phyloP scores from a whole-genome alignment of 2,329 filamentous ascomycete genomes.

The Talaromyces piceae region DNA sequence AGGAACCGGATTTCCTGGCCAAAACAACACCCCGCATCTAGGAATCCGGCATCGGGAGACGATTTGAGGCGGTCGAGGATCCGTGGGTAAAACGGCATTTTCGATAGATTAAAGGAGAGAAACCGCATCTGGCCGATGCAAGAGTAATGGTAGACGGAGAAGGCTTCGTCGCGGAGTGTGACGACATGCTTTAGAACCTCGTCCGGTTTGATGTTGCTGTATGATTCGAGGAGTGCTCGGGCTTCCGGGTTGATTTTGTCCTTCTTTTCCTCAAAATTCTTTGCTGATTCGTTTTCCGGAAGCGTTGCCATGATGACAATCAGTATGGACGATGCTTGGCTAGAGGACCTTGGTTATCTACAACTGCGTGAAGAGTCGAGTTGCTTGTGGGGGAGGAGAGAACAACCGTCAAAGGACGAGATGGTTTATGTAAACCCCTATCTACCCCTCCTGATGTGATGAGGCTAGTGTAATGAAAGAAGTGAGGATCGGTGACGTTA shows the following conservation, averaged over 20 bases:
- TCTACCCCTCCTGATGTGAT: too few species aligned
- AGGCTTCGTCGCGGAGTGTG: conserved; percentile 14
- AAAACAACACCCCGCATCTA: conserved; percentile 16
- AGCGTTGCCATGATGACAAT: background rate
- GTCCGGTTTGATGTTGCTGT: conserved; percentile 12
- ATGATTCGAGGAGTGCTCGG: conserved; percentile 14
- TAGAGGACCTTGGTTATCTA: too few species aligned
- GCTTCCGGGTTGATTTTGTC: conserved; percentile 15
- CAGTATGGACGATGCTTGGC: background rate
- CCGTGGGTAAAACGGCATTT: conserved; percentile 10
- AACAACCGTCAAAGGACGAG: too few species aligned
- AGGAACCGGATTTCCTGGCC: conserved; percentile 15
- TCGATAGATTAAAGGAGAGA: conserved; percentile 14
- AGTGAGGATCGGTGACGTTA: too few species aligned
- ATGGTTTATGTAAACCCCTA: too few species aligned
- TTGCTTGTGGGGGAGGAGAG: too few species aligned
- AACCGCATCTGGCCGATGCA: conserved; percentile 17
- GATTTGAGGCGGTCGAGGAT: conserved; percentile 10
- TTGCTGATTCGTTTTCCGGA: background rate
- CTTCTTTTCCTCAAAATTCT: background rate
- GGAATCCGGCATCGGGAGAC: conserved; percentile 10
- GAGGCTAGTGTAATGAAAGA: too few species aligned
- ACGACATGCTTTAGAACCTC: conserved; percentile 14
- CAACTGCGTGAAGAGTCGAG: too few species aligned
- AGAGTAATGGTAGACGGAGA: conserved; percentile 12